Conservation (phyloP, 2,329 filamentous ascomycete species). For the Rhinocladiella similis region DNA sequence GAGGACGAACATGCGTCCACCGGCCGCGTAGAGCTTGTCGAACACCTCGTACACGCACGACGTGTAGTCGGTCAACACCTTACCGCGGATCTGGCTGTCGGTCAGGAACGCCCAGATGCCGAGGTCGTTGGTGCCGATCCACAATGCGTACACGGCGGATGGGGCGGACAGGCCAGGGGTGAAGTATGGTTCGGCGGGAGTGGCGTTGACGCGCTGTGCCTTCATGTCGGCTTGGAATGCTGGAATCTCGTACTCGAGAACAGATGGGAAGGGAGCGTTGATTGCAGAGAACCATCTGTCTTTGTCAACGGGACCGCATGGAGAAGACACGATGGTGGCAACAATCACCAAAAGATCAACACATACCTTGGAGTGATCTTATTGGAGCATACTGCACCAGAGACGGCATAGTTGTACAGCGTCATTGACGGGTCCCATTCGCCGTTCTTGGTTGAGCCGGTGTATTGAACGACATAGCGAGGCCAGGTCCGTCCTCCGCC, state of each 20-base stretch:
- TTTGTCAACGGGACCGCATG: slow-evolving; percentile 28
- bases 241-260: slow-evolving; percentile 62
- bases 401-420: slow-evolving; percentile 69
- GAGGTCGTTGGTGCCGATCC: slow-evolving; percentile 81
- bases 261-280: slow-evolving; percentile 60
- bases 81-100: slow-evolving; percentile 60
- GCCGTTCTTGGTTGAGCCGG: slow-evolving; percentile 55
- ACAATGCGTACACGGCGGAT: slow-evolving; percentile 66
- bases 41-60: slow-evolving; percentile 68
- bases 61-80: slow-evolving; percentile 64
- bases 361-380: slow-evolving; percentile 52
- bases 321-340: neutral
- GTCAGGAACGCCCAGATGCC: slow-evolving; percentile 66
- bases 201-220: slow-evolving; percentile 20
- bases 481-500: slow-evolving; percentile 70
- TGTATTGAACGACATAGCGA: slow-evolving; percentile 63
- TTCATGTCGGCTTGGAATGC: slow-evolving; percentile 54
- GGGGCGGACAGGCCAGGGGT: slow-evolving; percentile 15
- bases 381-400: slow-evolving; percentile 72
- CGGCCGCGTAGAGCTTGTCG: slow-evolving; percentile 63
- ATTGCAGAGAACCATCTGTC: slow-evolving; percentile 50
- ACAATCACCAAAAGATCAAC: neutral
- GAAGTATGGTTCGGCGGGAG: slow-evolving; percentile 18
- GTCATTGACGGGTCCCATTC: slow-evolving; percentile 27
- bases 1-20: slow-evolving; percentile 70